These are phyloP conservation scores for Talaromyces atroroseus DNA, from an alignment of 2,329 filamentous ascomycete species.

Conservation along the genomic window DNA sequence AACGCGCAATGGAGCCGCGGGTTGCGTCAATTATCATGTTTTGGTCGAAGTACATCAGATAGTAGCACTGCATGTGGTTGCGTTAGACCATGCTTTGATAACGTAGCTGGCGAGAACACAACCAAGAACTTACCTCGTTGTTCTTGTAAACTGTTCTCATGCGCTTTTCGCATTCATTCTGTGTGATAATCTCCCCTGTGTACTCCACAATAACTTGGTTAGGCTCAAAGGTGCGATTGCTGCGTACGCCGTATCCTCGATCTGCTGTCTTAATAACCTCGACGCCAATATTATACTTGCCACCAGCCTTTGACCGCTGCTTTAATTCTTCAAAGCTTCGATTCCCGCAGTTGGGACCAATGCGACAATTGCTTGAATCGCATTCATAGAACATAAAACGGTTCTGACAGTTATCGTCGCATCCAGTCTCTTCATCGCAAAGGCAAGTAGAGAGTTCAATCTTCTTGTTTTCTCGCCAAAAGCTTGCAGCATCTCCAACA, in stretches of 20 bases:
- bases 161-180: slow-evolving; percentile 83
- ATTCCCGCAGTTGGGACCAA: slow-evolving; percentile 76
- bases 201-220: slow-evolving; percentile 98
- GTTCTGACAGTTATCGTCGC: slow-evolving; percentile 87
- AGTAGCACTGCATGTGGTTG: slow-evolving; percentile 67
- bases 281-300: slow-evolving; percentile 85
- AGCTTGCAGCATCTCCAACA: slow-evolving; percentile 71
- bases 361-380: slow-evolving; percentile 79
- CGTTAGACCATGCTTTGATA: slow-evolving; percentile 4
- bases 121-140: slow-evolving; percentile 63
- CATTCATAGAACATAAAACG: slow-evolving; percentile 97
- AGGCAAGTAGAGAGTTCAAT: slow-evolving; percentile 73
- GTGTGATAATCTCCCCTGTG: slow-evolving; percentile 94
- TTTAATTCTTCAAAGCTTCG: slow-evolving; percentile 79
- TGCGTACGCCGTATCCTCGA: slow-evolving; percentile 85
- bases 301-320: slow-evolving; percentile 67
- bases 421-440: slow-evolving; percentile 71
- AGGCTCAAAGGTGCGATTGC: slow-evolving; percentile 78
- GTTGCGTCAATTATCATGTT: slow-evolving; percentile 98
- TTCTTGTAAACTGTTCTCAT: slow-evolving; percentile 94
- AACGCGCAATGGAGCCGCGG: slow-evolving; percentile 89
- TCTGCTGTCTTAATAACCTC: slow-evolving; percentile 89
- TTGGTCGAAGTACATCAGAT: slow-evolving; percentile 97
- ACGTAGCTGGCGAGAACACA: background rate
- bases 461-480: slow-evolving; percentile 75